These are phyloP conservation scores for Pseudonitzschia pungens DNA, from an alignment of 108 stramenopile genomes.

Conservation along the genomic window DNA sequence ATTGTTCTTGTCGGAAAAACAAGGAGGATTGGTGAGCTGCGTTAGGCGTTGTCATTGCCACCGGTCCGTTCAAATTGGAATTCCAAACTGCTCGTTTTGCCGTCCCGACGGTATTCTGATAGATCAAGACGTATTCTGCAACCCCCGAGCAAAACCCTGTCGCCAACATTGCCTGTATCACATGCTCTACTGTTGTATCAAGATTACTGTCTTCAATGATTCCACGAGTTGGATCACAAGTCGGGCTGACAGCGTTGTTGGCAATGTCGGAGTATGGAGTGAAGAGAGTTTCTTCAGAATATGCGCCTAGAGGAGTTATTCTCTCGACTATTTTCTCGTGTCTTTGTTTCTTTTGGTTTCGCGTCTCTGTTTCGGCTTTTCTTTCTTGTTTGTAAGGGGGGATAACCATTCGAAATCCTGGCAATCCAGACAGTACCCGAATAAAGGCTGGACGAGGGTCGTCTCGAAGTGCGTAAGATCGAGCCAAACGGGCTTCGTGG, in stretches of 20 bases:
- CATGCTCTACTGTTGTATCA: neutral
- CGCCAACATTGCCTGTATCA: conserved; percentile 25
- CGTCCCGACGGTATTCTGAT: neutral
- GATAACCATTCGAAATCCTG: conserved; percentile 28
- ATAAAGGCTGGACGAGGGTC: conserved; percentile 41
- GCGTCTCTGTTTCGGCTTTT: neutral
- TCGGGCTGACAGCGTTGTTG: neutral
- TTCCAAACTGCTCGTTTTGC: neutral
- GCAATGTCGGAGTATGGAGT: neutral
- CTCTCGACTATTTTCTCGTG: no score
- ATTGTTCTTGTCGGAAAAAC: neutral
- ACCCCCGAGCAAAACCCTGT: conserved; percentile 14
- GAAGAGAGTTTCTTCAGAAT: conserved; percentile 32
- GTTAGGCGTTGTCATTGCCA: neutral
- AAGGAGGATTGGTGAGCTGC: neutral
- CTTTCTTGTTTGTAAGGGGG: conserved; percentile 30
- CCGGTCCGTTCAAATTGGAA: neutral
- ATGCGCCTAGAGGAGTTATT: conserved; percentile 1
- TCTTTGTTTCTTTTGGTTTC: neutral
- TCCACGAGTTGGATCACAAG: neutral
- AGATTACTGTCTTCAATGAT: neutral
- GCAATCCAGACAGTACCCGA: conserved; percentile 39
- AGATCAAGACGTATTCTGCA: neutral
- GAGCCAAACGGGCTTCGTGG: conserved; percentile 38
- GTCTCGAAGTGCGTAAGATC: conserved; percentile 23